phyloP scores from a whole-genome alignment of 495 filamentous ascomycete species.

The Penicillium mononematosum region DNA sequence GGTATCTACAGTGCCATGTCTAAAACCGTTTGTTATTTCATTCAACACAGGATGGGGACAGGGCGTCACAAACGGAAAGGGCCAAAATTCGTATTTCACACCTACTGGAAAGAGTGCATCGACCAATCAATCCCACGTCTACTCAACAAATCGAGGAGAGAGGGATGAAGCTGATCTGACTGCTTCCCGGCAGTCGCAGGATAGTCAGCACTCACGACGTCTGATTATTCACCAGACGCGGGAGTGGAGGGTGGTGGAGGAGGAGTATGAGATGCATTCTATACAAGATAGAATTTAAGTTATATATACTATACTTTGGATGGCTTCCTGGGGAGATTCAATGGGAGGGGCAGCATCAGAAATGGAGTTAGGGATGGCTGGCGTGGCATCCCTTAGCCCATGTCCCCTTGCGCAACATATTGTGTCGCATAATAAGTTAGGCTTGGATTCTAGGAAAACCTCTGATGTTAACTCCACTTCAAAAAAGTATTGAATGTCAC shows the following conservation, averaged over 20 bases:
- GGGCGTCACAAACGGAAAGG: neutral
- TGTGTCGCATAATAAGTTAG: no score
- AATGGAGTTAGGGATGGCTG: no score
- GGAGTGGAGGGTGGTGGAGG: neutral
- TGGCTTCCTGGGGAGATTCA: neutral
- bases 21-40: neutral
- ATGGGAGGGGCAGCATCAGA: no score
- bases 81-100: neutral
- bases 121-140: neutral
- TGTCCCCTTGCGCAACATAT: no score
- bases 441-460: no score
- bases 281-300: neutral
- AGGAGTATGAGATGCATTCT: neutral
- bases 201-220: neutral
- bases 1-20: neutral
- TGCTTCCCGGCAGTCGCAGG: neutral
- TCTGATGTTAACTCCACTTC: no score
- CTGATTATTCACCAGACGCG: neutral
- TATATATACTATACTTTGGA: neutral
- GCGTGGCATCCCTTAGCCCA: no score
- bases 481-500: no score
- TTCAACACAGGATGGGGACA: neutral
- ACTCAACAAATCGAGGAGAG: neutral
- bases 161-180: neutral
- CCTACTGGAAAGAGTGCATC: neutral